Evolutionary conservation across 306 rosid species (phyloP), one percentile per base, ranked within the genome.

Genomic region (Mimosa bimucronata): DNA sequence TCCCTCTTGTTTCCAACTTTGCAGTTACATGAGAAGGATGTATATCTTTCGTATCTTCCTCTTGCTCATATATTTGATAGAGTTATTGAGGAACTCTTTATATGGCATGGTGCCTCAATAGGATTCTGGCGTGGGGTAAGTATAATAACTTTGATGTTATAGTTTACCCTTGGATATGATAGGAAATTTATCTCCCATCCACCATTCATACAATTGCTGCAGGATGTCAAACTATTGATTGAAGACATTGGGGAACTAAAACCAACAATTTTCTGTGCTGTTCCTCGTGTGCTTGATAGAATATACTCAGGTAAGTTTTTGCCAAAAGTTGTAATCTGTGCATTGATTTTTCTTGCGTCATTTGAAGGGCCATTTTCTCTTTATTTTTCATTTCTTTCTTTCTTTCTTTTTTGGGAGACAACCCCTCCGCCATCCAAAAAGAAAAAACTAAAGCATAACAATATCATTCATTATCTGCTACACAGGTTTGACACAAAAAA

Each of bases 101-200:
- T 95, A 74, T 79, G 85, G 88, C 80, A 73, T 14, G 98, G 98
- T 19, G 98, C 90, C 77, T 89, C 95, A 48, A 91, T 95, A 55
- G 98, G 98, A 68, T 95, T 92, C 84, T 95, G 98, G 98, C 94
- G 91, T 79, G 97, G 98, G 88, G 98, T 92, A 80, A 90, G 97
- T 83, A 53, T 68, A 62, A 66, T n/a, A 45, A 40, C 34, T 45
- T 50, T 77, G 70, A 79, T 81, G 61, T 78, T 62, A 83, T 76
- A 71, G 28, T 40, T 29, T 79, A 81, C 80, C 38, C 50, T 71
- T 48, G 23, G 46, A 30, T 66, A 65, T 82, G 64, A 57, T 21
- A 45, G n/a, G 61, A 69, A n/a, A 37, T 88, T 12, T n/a, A 60
- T 41, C 61, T 16, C 79, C 40, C 81, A 60, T 41, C 66, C 13